Evolutionary conservation across 2,329 filamentous ascomycete species (phyloP).

Genomic region (Fusarium clavum): DNA sequence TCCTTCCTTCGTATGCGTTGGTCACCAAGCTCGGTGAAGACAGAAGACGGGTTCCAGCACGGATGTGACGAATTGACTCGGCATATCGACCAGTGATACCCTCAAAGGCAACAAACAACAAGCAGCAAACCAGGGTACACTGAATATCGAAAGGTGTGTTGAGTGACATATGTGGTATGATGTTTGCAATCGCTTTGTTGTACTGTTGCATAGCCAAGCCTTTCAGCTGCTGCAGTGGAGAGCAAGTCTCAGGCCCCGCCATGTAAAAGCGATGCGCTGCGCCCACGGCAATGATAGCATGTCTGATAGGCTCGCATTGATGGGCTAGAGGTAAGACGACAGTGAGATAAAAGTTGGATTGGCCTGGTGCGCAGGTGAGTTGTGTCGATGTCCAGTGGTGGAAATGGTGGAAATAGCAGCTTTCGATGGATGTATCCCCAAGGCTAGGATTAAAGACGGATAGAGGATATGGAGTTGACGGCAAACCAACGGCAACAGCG

Average conservation of each 20-base stretch:
- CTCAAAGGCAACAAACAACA: slow-evolving; percentile 42
- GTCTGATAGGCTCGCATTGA: slow-evolving; percentile 19
- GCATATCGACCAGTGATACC: slow-evolving; percentile 39
- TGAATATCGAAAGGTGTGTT: slow-evolving; percentile 26
- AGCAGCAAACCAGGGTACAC: slow-evolving; percentile 37
- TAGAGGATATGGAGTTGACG: background rate
- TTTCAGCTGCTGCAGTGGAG: slow-evolving; percentile 30
- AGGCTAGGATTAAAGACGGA: slow-evolving; percentile 6
- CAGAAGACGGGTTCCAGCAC: slow-evolving; percentile 29
- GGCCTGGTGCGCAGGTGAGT: slow-evolving; percentile 16
- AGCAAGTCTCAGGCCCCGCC: slow-evolving; percentile 23
- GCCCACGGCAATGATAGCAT: slow-evolving; percentile 34
- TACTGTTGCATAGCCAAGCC: slow-evolving; percentile 39
- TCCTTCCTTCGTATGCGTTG: background rate
- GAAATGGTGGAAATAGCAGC: slow-evolving; percentile 37
- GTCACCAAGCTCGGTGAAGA: background rate
- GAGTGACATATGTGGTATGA: slow-evolving; percentile 32
- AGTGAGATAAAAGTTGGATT: slow-evolving; percentile 30
- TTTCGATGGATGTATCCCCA: slow-evolving; percentile 23
- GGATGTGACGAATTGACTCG: slow-evolving; percentile 37
- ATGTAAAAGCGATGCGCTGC: slow-evolving; percentile 35
- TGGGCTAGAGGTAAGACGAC: slow-evolving; percentile 33
- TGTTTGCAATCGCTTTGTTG: slow-evolving; percentile 37
- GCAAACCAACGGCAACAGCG: background rate
- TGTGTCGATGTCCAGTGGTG: slow-evolving; percentile 34